Evolutionary conservation across 2,329 filamentous ascomycete species (phyloP), one percentile per base, ranked within the genome.

Genomic region (Sporothrix pseudoabietina): DNA sequence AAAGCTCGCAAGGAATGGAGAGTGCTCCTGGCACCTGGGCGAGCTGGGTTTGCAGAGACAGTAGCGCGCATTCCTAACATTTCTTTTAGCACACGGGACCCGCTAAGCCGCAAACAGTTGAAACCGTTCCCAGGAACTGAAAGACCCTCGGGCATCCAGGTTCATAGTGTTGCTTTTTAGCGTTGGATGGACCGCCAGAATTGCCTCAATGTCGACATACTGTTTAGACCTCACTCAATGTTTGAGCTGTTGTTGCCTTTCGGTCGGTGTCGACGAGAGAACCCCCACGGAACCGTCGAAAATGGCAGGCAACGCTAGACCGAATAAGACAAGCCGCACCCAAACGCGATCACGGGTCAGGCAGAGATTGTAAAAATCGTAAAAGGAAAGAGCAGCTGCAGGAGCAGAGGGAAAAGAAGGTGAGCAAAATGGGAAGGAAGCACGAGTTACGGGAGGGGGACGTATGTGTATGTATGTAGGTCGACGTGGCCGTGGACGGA

Each of bases 361-460:
- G 70, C 70, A 72, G 59, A 55, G 39, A 66, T 66, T 66, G 22
- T 12, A 41, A 49, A 6, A 41, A 12, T 47, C 8, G 14, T 32
- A 2, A 54, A n/a, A 9, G 63, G 16, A 30, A 54, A 7, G 8
- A 26, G 65, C 44, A 70, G 10, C 55, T 61, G n/a, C 57, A 22
- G 30, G 26, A 26, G 10, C 19, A 35, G 19, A 44, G 44, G 10
- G 41, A 19, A 35, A 65, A 47, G 49, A 72, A 49, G 32, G 49
- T 49, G 39, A 55, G 71, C 59, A 52, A 44, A 72, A 55, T 12
- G 59, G 59, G 71, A 72, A 72, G 47, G 71, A 71, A 63, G 52
- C 19, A 44, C 52, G 52, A 55, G 22, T 3, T 8, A 30, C 22
- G 3, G 12, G 22, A 35, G 65, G 12, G 44, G 63, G 3, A 6